Evolutionary conservation across 306 rosid species (phyloP).

Genomic region (Myrica gale): DNA sequence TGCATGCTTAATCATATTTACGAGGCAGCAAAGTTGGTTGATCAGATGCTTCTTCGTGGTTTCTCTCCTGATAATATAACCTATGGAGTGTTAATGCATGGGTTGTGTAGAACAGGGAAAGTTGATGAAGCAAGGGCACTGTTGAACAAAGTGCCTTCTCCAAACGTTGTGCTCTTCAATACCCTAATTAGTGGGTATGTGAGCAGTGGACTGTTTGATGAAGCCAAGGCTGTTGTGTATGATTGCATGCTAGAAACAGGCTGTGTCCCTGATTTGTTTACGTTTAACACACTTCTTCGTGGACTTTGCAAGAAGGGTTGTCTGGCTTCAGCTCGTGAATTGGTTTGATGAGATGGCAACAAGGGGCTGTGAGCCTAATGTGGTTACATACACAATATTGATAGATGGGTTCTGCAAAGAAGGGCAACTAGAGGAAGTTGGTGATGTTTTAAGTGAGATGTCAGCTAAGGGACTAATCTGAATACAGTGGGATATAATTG

Average conservation of each 20-base stretch:
- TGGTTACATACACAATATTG: conserved; percentile 74
- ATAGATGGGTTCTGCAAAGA: conserved; percentile 72
- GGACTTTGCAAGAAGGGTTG: conserved; percentile 78
- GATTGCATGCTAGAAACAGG: conserved; percentile 53
- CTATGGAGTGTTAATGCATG: conserved; percentile 75
- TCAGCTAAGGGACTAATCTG: conserved; percentile 54
- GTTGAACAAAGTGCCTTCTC: conserved; percentile 56
- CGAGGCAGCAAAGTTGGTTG: conserved; percentile 78
- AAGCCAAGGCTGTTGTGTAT: conserved; percentile 58
- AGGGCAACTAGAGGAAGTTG: conserved; percentile 60
- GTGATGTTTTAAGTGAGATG: conserved; percentile 64
- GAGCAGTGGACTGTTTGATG: conserved; percentile 57
- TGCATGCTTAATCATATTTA: conserved; percentile 55
- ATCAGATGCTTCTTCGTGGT: conserved; percentile 74
- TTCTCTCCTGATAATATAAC: conserved; percentile 62
- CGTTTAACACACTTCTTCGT: conserved; percentile 70
- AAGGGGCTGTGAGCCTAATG: conserved; percentile 70
- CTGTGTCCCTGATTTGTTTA: conserved; percentile 66
- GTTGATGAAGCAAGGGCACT: conserved; percentile 75
- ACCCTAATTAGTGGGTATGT: conserved; percentile 83
- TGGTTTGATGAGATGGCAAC: conserved; percentile 58
- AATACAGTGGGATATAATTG: conserved; percentile 79
- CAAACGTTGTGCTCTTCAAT: conserved; percentile 59
- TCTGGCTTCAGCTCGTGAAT: conserved; percentile 60
- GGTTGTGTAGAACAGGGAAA: conserved; percentile 61